Conservation (phyloP, 345 rosid species). For the Noccaea caerulescens region DNA sequence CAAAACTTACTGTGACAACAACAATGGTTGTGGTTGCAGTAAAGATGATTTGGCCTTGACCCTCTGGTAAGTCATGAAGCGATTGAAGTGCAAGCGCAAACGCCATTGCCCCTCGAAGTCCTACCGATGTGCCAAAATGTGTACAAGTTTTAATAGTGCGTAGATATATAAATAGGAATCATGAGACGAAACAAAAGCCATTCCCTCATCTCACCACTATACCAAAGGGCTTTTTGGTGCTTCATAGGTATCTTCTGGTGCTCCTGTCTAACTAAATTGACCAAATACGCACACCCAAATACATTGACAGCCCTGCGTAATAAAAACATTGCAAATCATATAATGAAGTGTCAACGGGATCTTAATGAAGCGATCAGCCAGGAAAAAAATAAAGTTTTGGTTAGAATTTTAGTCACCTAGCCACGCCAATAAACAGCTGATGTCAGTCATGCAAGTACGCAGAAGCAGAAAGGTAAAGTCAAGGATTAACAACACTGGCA, state of each 20-base stretch:
- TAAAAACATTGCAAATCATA: slow-evolving; percentile 2
- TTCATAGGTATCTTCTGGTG: slow-evolving; percentile 74
- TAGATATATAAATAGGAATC: slow-evolving; percentile 22
- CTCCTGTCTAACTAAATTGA: slow-evolving; percentile 75
- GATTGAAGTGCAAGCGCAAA: slow-evolving; percentile 99
- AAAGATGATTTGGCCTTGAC: slow-evolving; percentile 95
- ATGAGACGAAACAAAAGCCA: slow-evolving; percentile 17
- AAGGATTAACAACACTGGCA: slow-evolving; percentile 51
- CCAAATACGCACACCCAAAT: slow-evolving; percentile 88
- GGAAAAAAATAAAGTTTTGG: neutral
- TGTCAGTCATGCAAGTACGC: slow-evolving; percentile 28
- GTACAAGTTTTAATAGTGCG: slow-evolving; percentile 20
- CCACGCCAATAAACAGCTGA: slow-evolving; percentile 72
- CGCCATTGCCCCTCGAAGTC: slow-evolving; percentile 98
- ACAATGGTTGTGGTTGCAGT: slow-evolving; percentile 95
- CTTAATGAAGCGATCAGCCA: slow-evolving; percentile 5
- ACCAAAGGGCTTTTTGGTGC: slow-evolving; percentile 98
- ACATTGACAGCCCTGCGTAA: slow-evolving; percentile 79
- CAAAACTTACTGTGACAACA: slow-evolving; percentile 67
- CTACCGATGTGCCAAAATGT: slow-evolving; percentile 48
- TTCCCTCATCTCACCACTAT: slow-evolving; percentile 73
- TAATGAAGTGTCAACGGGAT: neutral
- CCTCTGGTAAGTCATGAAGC: slow-evolving; percentile 92
- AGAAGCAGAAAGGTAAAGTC: slow-evolving; percentile 42
- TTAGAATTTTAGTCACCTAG: slow-evolving; percentile 31